Base-by-base conservation (phyloP, 345 rosid species). In the Sonneratia caseolaris region DNA sequence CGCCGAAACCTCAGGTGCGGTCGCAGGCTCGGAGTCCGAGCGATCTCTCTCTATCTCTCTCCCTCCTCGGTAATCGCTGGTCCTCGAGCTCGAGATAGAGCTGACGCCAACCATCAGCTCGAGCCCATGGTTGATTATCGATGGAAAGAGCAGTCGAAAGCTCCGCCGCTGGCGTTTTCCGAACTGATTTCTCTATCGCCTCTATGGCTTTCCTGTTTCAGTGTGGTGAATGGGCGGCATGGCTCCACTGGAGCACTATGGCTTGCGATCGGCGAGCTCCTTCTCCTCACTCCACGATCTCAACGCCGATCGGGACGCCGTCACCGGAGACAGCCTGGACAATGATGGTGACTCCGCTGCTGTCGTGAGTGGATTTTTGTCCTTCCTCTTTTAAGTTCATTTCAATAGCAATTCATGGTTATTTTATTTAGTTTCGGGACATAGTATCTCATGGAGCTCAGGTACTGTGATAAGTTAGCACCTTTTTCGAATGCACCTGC, bases 241-340 rank as follows among this genome's bases (percentile, higher is more conserved):
- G 90, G 90, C 86, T 84, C 90, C 88, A 14, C 82, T 82, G 8
- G 92, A 85, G 68, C 92, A 86, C 66, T 93, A 89, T 84, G 83
- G 84, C 79, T 75, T 91, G 81, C 80, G 86, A 80, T 81, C 94
- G 35, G 81, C 88, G 55, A 86, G 76, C 83, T 88, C 97, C 38
- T 93, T 83, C 79, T 84, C 66, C 73, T 89, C 97, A 64, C 85
- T 89, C 13, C 91, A 93, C 73, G 96, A 93, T 73, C 98, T 93
- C 81, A 91, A 91, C 82, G 76, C 97, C 66, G 91, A 68, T 32
- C 56, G 85, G 56, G 96, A 86, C 38, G 82, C 80, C 64, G 86
- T 70, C 66, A 64, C 76, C n/a, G 78, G 77, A 69, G 83, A 77
- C 75, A 70, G 76, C 74, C 80, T 86, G 73, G 88, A 88, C 68